These are phyloP conservation scores for Pyrus bretschneideri DNA, from an alignment of 306 rosid species.

Conservation along the genomic window DNA sequence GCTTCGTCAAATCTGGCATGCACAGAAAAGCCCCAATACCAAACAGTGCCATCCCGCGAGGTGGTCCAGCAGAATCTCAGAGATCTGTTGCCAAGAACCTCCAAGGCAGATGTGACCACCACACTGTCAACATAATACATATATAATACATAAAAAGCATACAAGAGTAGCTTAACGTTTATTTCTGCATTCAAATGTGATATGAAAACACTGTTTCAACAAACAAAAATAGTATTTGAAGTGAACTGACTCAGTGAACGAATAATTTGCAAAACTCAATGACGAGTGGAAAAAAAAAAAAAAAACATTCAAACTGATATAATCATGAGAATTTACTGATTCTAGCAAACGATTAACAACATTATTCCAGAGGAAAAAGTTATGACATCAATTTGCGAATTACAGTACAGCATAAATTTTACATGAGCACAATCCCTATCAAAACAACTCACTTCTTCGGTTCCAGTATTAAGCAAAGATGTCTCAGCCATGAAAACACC, in stretches of 20 bases:
- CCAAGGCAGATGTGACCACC: neutral
- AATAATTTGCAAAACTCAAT: neutral
- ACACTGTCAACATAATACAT: neutral
- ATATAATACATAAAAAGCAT: neutral
- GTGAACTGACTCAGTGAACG: neutral
- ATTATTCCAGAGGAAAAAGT: neutral
- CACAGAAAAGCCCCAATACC: neutral
- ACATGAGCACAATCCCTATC: neutral
- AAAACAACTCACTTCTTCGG: conserved; percentile 10
- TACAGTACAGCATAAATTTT: neutral
- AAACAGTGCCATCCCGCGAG: neutral
- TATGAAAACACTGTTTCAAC: neutral
- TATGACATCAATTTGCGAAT: neutral
- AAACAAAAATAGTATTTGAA: neutral
- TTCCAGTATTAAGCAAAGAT: conserved; percentile 8
- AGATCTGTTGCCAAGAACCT: neutral
- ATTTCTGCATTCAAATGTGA: neutral
- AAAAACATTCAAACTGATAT: neutral
- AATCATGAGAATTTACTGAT: neutral
- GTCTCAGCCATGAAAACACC: neutral
- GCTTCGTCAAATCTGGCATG: neutral
- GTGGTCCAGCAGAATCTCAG: neutral
- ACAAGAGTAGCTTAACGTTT: neutral
- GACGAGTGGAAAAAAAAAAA: neutral
- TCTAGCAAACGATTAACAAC: neutral